These are phyloP conservation scores for Lentinula edodes DNA, from an alignment of 768 basidiomycete genomes.

Conservation along the genomic window DNA sequence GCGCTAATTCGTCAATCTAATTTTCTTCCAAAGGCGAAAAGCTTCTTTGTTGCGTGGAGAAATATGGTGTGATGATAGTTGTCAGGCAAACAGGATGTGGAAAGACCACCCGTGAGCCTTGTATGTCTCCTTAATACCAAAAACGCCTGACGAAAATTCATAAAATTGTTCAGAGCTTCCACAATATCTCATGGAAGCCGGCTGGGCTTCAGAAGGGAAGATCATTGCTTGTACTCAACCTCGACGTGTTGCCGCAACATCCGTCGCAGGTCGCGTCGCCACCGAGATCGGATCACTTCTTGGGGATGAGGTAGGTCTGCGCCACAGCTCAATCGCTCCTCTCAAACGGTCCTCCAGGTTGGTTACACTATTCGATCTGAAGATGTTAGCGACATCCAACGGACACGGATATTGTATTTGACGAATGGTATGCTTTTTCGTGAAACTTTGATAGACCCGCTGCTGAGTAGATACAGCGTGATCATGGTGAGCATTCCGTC, in stretches of 20 bases:
- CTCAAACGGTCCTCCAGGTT: constrained; percentile 50
- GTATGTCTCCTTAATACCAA: constrained; percentile 4
- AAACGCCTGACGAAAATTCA: constrained; percentile 8
- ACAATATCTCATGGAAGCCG: constrained; percentile 89
- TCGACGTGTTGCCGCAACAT: constrained; percentile 89
- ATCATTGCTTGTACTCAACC: constrained; percentile 93
- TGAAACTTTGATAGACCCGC: constrained; percentile 86
- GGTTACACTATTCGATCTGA: constrained; percentile 98
- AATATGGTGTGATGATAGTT: constrained; percentile 77
- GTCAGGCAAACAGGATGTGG: constrained; percentile 96
- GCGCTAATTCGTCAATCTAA: background rate
- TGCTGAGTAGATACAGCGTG: constrained; percentile 88
- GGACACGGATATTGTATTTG: constrained; percentile 90
- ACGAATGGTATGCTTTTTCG: constrained; percentile 99
- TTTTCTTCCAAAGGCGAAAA: constrained; percentile 51
- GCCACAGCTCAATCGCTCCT: background rate
- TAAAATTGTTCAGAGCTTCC: constrained; percentile 67
- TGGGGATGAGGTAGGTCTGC: constrained; percentile 71
- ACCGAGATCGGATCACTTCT: constrained; percentile 85
- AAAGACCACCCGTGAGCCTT: constrained; percentile 86
- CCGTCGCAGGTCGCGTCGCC: constrained; percentile 87
- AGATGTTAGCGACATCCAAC: constrained; percentile 78
- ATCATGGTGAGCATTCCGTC: constrained; percentile 69
- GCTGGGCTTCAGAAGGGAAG: constrained; percentile 82
- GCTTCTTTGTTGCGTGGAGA: constrained; percentile 80